These are phyloP conservation scores for Fusarium clavum DNA, from an alignment of 2,329 filamentous ascomycete species.

Conservation along the genomic window DNA sequence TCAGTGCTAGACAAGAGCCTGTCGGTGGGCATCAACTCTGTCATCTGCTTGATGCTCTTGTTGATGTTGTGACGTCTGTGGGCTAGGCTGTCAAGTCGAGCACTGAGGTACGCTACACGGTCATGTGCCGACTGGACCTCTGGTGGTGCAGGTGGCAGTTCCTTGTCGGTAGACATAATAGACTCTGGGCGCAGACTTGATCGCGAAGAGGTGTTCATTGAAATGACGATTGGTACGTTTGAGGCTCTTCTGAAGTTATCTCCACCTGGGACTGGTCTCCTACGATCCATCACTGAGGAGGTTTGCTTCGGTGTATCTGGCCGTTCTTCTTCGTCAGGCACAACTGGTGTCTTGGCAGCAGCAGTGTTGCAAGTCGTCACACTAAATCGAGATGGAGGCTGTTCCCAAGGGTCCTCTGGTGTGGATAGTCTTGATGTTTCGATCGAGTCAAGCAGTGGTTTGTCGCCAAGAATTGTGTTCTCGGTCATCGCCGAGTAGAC, in stretches of 20 bases:
- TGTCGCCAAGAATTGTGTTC: slow-evolving; percentile 30
- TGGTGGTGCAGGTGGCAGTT: slow-evolving; percentile 70
- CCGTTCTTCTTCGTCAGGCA: slow-evolving; percentile 42
- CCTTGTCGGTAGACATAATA: slow-evolving; percentile 63
- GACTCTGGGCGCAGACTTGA: slow-evolving; percentile 47
- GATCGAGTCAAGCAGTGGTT: slow-evolving; percentile 23
- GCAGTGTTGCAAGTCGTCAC: slow-evolving; percentile 71
- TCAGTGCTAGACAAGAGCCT: slow-evolving; percentile 74
- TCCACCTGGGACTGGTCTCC: slow-evolving; percentile 46
- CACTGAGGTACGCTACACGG: slow-evolving; percentile 74
- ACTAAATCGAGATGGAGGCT: slow-evolving; percentile 72
- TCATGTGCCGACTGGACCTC: slow-evolving; percentile 68
- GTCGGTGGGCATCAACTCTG: slow-evolving; percentile 79
- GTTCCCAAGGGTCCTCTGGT: slow-evolving; percentile 56
- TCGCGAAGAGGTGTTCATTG: slow-evolving; percentile 43
- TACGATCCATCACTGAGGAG: slow-evolving; percentile 50
- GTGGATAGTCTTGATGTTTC: slow-evolving; percentile 31
- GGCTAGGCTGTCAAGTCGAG: slow-evolving; percentile 71
- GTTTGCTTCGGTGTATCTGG: slow-evolving; percentile 39
- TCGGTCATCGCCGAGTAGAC: slow-evolving; percentile 50
- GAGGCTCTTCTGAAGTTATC: slow-evolving; percentile 35
- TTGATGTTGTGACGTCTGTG: slow-evolving; percentile 78
- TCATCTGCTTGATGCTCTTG: slow-evolving; percentile 80
- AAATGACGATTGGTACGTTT: slow-evolving; percentile 47
- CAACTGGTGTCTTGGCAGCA: slow-evolving; percentile 44